These are phyloP conservation scores for Carex littledalei DNA, from an alignment of 176 grass and related monocot genomes.

Conservation along the genomic window DNA sequence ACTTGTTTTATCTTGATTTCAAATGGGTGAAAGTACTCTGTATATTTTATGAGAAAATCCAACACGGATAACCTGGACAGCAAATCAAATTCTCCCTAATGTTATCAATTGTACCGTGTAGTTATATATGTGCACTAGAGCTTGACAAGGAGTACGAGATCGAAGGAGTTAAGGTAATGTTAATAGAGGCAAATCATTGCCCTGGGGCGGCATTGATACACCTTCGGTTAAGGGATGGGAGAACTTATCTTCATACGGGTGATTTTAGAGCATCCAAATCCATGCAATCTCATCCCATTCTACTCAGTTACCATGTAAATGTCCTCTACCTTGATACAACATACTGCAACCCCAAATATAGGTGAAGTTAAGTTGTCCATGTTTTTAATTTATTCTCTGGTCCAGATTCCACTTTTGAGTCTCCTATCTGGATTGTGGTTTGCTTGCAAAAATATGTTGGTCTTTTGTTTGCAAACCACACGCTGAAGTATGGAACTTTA, in stretches of 20 bases:
- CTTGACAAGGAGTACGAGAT: slow-evolving; percentile 56
- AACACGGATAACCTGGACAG: background rate
- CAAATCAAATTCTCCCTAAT: background rate
- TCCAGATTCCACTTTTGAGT: background rate
- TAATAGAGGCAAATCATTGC: slow-evolving; percentile 73
- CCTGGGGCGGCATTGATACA: slow-evolving; percentile 70
- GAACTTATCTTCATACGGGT: slow-evolving; percentile 57
- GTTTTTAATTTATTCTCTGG: slow-evolving; percentile 17
- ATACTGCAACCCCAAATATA: slow-evolving; percentile 77
- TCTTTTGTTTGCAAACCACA: background rate
- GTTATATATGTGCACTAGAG: slow-evolving; percentile 52
- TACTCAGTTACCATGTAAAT: slow-evolving; percentile 45
- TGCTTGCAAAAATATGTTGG: background rate
- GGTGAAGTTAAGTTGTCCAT: slow-evolving; percentile 25
- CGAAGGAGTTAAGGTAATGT: slow-evolving; percentile 46
- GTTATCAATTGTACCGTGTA: slow-evolving; percentile 14
- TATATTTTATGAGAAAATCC: background rate
- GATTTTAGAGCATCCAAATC: slow-evolving; percentile 68
- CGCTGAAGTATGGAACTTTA: background rate
- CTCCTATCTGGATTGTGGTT: background rate
- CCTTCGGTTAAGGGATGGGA: slow-evolving; percentile 43
- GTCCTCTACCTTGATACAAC: slow-evolving; percentile 76
- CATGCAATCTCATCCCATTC: slow-evolving; percentile 49
- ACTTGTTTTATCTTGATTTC: background rate
- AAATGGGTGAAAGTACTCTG: background rate